These are phyloP conservation scores for Grigorovia yakushimaensis DNA, from an alignment of 805 yeast species.

Conservation along the genomic window DNA sequence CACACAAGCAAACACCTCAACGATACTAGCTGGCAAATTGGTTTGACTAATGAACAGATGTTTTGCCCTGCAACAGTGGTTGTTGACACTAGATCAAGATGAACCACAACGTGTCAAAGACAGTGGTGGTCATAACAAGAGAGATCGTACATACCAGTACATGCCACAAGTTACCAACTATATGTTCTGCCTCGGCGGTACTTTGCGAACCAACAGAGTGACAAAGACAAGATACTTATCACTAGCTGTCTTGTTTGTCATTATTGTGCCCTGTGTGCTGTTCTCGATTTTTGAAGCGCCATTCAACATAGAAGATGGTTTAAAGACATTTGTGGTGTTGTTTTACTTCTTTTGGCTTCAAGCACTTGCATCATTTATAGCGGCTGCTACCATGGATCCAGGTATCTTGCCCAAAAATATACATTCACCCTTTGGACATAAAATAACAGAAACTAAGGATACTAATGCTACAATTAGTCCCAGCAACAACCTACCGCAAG, in stretches of 20 bases:
- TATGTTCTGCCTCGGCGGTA: conserved; percentile 56
- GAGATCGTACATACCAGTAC: conserved; percentile 11
- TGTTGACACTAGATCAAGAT: not conserved
- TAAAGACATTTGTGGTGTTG: conserved; percentile 34
- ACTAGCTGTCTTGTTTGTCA: conserved; percentile 27
- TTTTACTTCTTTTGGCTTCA: conserved; percentile 51
- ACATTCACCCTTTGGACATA: conserved; percentile 38
- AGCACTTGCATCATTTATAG: conserved; percentile 38
- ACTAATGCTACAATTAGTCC: too few species aligned
- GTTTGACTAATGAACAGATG: not conserved
- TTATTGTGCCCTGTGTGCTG: conserved; percentile 41
- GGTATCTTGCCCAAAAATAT: conserved; percentile 61
- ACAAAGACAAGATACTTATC: conserved; percentile 35
- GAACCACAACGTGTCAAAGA: too few species aligned
- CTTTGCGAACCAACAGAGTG: conserved; percentile 35
- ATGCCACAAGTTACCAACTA: conserved; percentile 28
- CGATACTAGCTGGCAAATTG: too few species aligned
- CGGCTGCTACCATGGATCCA: conserved; percentile 55
- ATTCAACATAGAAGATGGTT: conserved; percentile 7
- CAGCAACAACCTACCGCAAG: conserved; percentile 45
- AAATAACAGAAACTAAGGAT: conserved; percentile 6
- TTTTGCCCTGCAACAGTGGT: not conserved
- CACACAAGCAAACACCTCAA: not conserved
- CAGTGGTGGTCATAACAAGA: too few species aligned
- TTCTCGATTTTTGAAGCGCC: conserved; percentile 39